phyloP scores from a whole-genome alignment of 176 grass and related monocot species.

The sorghum (Sorghum bicolor) region DNA sequence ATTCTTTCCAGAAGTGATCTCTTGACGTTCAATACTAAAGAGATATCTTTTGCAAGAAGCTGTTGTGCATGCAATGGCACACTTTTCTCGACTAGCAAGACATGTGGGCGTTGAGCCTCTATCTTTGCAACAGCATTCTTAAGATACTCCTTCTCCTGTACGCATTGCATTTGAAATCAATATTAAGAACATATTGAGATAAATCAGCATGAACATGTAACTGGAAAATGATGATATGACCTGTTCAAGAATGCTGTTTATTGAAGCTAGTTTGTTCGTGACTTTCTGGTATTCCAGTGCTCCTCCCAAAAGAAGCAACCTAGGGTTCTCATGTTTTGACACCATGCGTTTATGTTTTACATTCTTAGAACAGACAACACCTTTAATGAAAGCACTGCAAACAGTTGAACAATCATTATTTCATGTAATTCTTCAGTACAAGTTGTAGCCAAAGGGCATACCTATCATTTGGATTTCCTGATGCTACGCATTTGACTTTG shows the following conservation, averaged over 20 bases:
- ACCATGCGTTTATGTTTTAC: constrained; percentile 99
- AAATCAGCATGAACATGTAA: constrained; percentile 22
- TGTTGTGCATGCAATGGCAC: constrained; percentile 82
- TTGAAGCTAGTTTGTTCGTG: constrained; percentile 82
- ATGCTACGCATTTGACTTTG: constrained; percentile 90
- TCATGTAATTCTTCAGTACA: constrained; percentile 1
- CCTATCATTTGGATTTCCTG: constrained; percentile 86
- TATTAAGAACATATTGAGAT: constrained; percentile 15
- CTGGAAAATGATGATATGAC: constrained; percentile 31
- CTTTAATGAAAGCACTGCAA: constrained; percentile 79
- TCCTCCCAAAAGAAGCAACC: constrained; percentile 93
- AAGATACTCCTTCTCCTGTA: constrained; percentile 88
- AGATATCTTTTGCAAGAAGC: constrained; percentile 85
- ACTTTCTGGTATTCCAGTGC: constrained; percentile 83
- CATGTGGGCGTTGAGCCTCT: constrained; percentile 70
- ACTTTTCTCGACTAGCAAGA: constrained; percentile 96
- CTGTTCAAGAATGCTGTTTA: constrained; percentile 78
- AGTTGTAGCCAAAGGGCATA: constrained; percentile 28
- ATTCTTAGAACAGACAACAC: constrained; percentile 98
- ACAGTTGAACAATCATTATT: constrained; percentile 43
- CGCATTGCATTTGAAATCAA: constrained; percentile 24
- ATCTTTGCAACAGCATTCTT: constrained; percentile 73
- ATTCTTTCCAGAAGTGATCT: constrained; percentile 86
- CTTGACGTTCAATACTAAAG: constrained; percentile 93
- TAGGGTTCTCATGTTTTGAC: constrained; percentile 84